Conservation (phyloP, 441 rosid genomes). For the Pelargonium australe region DNA sequence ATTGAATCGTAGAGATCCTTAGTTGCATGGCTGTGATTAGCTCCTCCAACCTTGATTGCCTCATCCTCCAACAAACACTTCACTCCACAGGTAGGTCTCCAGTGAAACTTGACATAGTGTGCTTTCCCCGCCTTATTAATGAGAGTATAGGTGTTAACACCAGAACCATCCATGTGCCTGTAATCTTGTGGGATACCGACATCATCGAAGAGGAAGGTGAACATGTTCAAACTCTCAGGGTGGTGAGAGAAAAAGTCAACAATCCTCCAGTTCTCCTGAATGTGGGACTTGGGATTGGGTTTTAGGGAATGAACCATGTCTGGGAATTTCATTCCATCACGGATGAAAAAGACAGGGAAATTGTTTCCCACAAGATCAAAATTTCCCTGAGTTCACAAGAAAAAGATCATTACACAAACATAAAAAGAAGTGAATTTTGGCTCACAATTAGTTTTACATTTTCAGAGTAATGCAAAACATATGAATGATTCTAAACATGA, state of each 20-base stretch:
- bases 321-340: conserved; percentile 94
- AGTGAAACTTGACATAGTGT: conserved; percentile 79
- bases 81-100: conserved; percentile 89
- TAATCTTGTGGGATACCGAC: conserved; percentile 87
- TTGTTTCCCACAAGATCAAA: conserved; percentile 97
- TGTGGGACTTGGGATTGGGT: conserved; percentile 88
- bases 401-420: neutral
- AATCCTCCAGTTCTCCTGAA: conserved; percentile 92
- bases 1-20: conserved; percentile 87
- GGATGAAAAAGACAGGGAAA: conserved; percentile 83
- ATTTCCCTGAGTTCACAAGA: conserved; percentile 56
- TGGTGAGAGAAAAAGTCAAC: conserved; percentile 87
- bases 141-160: conserved; percentile 76
- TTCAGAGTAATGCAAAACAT: neutral
- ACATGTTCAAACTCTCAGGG: conserved; percentile 91
- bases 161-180: conserved; percentile 92
- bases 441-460: neutral
- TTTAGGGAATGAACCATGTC: conserved; percentile 88
- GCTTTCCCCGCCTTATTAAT: conserved; percentile 79
- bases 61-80: conserved; percentile 78
- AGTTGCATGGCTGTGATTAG: conserved; percentile 96
- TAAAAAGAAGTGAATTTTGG: neutral
- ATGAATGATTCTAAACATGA: neutral
- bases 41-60: conserved; percentile 79
- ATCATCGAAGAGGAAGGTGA: conserved; percentile 80